Percentiles rank a stretch among this genome's conserved stretches.
Evolutionary conservation across 306 rosid species (phyloP).

Genomic region (Malus fusca): DNA sequence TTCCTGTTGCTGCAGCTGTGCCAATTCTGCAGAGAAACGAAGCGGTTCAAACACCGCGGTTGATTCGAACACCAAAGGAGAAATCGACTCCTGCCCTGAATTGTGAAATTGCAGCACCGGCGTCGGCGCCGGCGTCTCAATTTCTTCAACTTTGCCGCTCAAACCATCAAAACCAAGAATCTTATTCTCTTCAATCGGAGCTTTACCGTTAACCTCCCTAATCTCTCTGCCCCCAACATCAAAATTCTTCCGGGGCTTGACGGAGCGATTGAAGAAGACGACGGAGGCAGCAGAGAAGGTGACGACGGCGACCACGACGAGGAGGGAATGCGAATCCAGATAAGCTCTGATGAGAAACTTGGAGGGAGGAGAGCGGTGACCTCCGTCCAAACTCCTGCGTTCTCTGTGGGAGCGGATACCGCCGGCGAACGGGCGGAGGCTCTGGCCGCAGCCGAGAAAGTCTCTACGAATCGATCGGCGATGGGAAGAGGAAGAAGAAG

Average conservation of each 20-base stretch:
- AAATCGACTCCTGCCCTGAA: constrained; percentile 41
- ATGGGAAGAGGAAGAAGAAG: constrained; percentile 21
- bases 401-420: constrained; percentile 30
- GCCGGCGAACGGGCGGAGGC: constrained; percentile 39
- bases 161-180: constrained; percentile 41
- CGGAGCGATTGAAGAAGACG: constrained; percentile 33
- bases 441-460: constrained; percentile 50
- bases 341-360: constrained; percentile 53
- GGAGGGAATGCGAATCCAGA: constrained; percentile 34
- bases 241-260: constrained; percentile 31
- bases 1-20: constrained; percentile 15
- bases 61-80: constrained; percentile 36
- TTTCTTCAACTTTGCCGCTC: constrained; percentile 24
- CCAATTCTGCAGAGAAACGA: constrained; percentile 36
- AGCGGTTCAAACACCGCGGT: constrained; percentile 38
- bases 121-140: constrained; percentile 7
- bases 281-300: constrained; percentile 67
- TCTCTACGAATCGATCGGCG: constrained; percentile 37
- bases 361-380: constrained; percentile 32
- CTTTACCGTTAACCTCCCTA: constrained; percentile 19
- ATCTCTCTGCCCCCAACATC: background rate
- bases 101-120: constrained; percentile 33
- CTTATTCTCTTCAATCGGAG: constrained; percentile 12
- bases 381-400: background rate
- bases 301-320: constrained; percentile 47